Percentiles rank a stretch among this genome's conserved stretches.
Conservation (phyloP, 2,329 filamentous ascomycete species). For the Ilyonectria mors-panacis region DNA sequence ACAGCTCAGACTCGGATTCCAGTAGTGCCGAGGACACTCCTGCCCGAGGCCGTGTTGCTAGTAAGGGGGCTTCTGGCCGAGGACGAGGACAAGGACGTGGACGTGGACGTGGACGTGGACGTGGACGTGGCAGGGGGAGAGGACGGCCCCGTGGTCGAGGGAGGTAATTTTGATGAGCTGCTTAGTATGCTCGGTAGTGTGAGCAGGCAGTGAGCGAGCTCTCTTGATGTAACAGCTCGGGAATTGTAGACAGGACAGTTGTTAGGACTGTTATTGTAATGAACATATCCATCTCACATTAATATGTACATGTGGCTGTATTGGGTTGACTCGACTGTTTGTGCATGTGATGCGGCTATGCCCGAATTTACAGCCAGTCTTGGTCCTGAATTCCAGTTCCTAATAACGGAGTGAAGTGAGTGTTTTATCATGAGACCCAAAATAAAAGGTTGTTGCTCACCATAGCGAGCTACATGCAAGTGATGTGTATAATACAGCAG, state of each 20-base stretch:
- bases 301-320: too few relatives aligned
- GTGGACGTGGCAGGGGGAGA: slow-evolving; percentile 34
- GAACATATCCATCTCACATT: not conserved
- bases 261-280: not conserved
- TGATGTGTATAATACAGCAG: too few relatives aligned
- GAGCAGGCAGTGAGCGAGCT: not conserved
- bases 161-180: not conserved
- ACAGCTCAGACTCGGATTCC: slow-evolving; percentile 36
- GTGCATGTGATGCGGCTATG: too few relatives aligned
- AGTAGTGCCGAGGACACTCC: slow-evolving; percentile 45
- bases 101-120: slow-evolving; percentile 26
- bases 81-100: slow-evolving; percentile 40
- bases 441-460: too few relatives aligned
- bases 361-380: too few relatives aligned
- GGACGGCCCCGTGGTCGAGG: slow-evolving; percentile 24
- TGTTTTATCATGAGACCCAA: too few relatives aligned
- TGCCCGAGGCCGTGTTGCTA: slow-evolving; percentile 29
- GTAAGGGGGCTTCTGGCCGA: slow-evolving; percentile 29
- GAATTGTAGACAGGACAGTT: not conserved
- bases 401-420: too few relatives aligned
- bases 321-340: too few relatives aligned
- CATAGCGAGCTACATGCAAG: too few relatives aligned
- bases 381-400: too few relatives aligned
- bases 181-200: not conserved
- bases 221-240: not conserved